A percentile compares a stretch with the other conserved stretches of the same genome.
Evolutionary conservation across 768 basidiomycete species (phyloP).

Genomic region (Grammothele lineata): DNA sequence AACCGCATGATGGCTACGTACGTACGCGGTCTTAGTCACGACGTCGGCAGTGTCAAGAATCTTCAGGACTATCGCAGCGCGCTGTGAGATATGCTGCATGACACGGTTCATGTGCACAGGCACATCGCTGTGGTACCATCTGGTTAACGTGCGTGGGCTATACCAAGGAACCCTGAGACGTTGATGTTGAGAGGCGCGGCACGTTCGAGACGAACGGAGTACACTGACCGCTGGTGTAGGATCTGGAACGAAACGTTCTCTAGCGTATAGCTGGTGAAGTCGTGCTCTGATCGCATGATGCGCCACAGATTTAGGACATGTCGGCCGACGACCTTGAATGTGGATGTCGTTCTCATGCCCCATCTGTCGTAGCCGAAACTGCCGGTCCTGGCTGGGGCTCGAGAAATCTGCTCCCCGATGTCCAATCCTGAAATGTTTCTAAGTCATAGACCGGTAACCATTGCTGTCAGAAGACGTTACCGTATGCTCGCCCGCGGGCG

Average conservation of each 20-base stretch:
- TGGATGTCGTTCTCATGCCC: constrained; percentile 70
- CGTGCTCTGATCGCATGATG: constrained; percentile 82
- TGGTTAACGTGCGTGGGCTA: constrained; percentile 51
- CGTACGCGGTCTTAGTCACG: constrained; percentile 88
- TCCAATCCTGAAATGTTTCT: constrained; percentile 56
- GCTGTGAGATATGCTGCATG: constrained; percentile 58
- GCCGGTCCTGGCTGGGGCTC: constrained; percentile 53
- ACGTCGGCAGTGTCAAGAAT: constrained; percentile 79
- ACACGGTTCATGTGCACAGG: constrained; percentile 53
- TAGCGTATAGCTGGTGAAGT: constrained; percentile 75
- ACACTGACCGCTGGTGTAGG: constrained; percentile 67
- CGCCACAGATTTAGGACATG: constrained; percentile 94
- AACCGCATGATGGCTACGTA: constrained; percentile 2
- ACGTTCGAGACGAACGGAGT: background rate
- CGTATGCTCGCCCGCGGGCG: constrained; percentile 57
- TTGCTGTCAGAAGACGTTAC: too few relatives aligned
- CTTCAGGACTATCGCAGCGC: constrained; percentile 68
- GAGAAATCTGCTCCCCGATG: constrained; percentile 66
- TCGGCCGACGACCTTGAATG: constrained; percentile 79
- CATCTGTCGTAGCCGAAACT: constrained; percentile 54
- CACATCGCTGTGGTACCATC: constrained; percentile 61
- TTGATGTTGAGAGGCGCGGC: background rate
- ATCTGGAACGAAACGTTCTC: constrained; percentile 88
- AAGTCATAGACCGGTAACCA: too few relatives aligned
- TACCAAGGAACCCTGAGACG: constrained; percentile 73